Evolutionary conservation across 78 protist species (phyloP), one percentile per base, ranked within the genome.

Genomic region (Dictyostelium capitatum): DNA sequence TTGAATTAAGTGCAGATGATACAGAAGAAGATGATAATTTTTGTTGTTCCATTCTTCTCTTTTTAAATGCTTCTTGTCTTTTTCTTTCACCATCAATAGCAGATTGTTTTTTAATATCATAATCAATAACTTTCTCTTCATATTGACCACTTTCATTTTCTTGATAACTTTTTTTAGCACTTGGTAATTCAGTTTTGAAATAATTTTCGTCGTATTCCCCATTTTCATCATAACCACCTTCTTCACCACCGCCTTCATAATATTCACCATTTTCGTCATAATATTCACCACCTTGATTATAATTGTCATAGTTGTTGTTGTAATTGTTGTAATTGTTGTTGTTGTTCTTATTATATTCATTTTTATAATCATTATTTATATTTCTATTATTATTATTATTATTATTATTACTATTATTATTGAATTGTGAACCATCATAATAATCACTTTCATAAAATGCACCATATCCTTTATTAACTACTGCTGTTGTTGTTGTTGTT

Each of bases 11-110:
- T 15, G 23, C 7, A 47, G 8, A 3, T 56, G 59, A 56, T 50
- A 17, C 37, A 8, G 43, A 32, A 11, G 79, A 20, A 0, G 54
- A 3, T 54, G 91, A 41, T 12, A 77, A 6, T 65, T 59, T 59
- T 2, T 64, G 25, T 43, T 48, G 48, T 32, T 87, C 75, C 80
- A 83, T 83, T 43, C 51, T 77, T 65, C 92, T 74, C 67, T 87
- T 87, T 50, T 53, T 87, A 23, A 87, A 87, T 0, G 92, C 92
- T 25, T 87, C 92, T 25, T 54, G 65, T 87, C 92, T 87, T 72
- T 87, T 87, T 78, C 92, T 87, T 77, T 87, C 92, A 77, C 84
- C 83, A 8, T 87, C 92, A 4, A 23, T 48, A 28, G 69, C 73
- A 1, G 92, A 77, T 65, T 77, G 83, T 62, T 77, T 77, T 62